These are phyloP conservation scores for Scutellaria barbata DNA, from an alignment of 257 asterid species.

Conservation along the genomic window DNA sequence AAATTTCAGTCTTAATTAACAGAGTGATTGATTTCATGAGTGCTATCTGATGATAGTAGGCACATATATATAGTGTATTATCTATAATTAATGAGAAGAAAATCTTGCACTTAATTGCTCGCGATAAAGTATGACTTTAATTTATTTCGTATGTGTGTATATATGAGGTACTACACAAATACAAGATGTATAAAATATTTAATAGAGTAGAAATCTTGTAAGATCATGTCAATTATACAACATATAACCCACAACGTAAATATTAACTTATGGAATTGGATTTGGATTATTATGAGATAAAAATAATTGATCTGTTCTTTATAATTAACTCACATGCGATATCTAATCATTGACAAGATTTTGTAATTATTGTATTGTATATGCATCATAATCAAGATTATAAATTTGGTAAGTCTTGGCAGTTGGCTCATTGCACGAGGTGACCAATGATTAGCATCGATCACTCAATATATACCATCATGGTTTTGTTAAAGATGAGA, in stretches of 20 bases:
- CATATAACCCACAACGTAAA: no score
- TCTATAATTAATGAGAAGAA: no score
- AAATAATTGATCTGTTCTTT: not conserved
- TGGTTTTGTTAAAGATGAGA: constrained; percentile 26
- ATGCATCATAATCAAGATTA: not conserved
- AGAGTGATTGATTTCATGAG: not conserved
- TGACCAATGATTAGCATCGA: constrained; percentile 26
- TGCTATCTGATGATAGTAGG: constrained; percentile 8
- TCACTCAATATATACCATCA: not conserved
- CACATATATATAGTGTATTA: not conserved
- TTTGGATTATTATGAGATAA: no score
- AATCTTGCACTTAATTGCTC: no score
- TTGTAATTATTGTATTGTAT: constrained; percentile 1
- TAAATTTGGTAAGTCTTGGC: constrained; percentile 23
- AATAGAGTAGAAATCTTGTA: no score
- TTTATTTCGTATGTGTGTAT: not conserved
- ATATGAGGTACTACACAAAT: no score
- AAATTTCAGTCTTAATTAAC: not conserved
- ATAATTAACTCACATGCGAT: constrained; percentile 27
- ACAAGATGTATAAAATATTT: no score
- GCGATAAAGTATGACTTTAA: no score
- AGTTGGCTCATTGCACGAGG: constrained; percentile 31
- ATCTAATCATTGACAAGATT: constrained; percentile 28
- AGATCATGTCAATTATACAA: no score
- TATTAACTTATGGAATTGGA: no score